phyloP scores from a whole-genome alignment of 208 protist genomes.

The Trypanosoma boissoni region DNA sequence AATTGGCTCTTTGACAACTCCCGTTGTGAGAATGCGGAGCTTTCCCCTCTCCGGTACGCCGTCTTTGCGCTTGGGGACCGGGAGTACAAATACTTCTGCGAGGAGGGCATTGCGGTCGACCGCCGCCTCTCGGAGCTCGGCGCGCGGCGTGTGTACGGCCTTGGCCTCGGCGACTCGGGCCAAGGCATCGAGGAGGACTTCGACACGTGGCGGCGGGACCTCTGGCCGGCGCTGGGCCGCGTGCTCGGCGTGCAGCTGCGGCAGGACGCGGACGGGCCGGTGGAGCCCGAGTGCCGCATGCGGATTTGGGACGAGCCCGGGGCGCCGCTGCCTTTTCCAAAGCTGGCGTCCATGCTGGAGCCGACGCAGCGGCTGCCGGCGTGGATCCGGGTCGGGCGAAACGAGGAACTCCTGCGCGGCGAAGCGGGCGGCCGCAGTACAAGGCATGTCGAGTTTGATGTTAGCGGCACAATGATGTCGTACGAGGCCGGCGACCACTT shows the following conservation, averaged over 20 bases:
- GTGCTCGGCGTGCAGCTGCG: constrained; percentile 77
- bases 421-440: constrained; percentile 55
- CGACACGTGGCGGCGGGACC: constrained; percentile 76
- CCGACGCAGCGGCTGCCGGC: constrained; percentile 83
- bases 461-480: constrained; percentile 80
- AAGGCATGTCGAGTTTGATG: constrained; percentile 84
- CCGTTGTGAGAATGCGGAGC: constrained; percentile 49
- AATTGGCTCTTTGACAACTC: constrained; percentile 79
- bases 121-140: constrained; percentile 85
- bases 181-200: constrained; percentile 86
- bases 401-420: constrained; percentile 73
- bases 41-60: constrained; percentile 75
- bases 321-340: constrained; percentile 78
- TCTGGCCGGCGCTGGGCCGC: constrained; percentile 80
- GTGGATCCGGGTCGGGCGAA: constrained; percentile 64
- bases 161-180: constrained; percentile 74
- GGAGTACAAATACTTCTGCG: constrained; percentile 90
- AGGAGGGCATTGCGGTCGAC: constrained; percentile 84
- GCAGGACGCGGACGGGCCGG: constrained; percentile 55
- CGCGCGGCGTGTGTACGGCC: constrained; percentile 74
- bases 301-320: constrained; percentile 74
- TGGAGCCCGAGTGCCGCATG: constrained; percentile 79
- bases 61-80: constrained; percentile 90
- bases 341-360: constrained; percentile 85
- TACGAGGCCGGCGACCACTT: constrained; percentile 95